Evolutionary conservation across 1,284 basidiomycete genomes (phyloP).

Genomic region (Leucoagaricus sp.): DNA sequence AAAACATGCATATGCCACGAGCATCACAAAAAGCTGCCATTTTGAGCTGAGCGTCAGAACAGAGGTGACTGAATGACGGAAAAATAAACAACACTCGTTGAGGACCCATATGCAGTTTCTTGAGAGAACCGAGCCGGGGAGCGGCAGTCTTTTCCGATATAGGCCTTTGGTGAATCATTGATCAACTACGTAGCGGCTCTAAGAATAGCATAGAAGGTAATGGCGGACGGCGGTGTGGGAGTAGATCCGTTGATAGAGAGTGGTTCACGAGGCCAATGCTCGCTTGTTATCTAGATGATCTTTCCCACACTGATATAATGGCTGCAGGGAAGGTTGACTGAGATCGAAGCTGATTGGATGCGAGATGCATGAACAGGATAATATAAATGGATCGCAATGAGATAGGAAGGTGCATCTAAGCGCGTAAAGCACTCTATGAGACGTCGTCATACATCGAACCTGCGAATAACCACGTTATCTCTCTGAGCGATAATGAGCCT

Average conservation of each 20-base stretch:
- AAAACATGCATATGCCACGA: constrained; percentile 10
- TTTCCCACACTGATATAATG: constrained; percentile 2
- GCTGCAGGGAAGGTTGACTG: not conserved
- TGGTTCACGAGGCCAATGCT: not conserved
- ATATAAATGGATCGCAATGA: constrained; percentile 7
- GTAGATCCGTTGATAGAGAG: constrained; percentile 8
- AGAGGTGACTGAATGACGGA: not conserved
- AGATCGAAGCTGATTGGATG: not conserved
- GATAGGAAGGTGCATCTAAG: constrained; percentile 16
- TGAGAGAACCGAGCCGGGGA: not conserved
- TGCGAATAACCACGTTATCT: constrained; percentile 56
- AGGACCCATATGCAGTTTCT: not conserved
- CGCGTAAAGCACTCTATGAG: not conserved
- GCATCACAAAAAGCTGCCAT: not conserved
- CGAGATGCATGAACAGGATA: not conserved
- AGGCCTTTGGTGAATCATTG: not conserved
- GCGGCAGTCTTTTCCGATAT: not conserved
- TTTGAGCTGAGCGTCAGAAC: not conserved
- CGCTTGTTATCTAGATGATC: constrained; percentile 13
- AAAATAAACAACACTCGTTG: not conserved
- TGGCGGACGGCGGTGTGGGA: not conserved
- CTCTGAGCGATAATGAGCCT: constrained; percentile 60
- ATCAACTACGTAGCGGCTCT: not conserved
- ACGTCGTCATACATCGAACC: constrained; percentile 62
- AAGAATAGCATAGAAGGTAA: not conserved